Evolutionary conservation across 1,139 yeast genomes (phyloP), one percentile per base, ranked within the genome.

Genomic region (Blastobotrys raffinosifermentans): DNA sequence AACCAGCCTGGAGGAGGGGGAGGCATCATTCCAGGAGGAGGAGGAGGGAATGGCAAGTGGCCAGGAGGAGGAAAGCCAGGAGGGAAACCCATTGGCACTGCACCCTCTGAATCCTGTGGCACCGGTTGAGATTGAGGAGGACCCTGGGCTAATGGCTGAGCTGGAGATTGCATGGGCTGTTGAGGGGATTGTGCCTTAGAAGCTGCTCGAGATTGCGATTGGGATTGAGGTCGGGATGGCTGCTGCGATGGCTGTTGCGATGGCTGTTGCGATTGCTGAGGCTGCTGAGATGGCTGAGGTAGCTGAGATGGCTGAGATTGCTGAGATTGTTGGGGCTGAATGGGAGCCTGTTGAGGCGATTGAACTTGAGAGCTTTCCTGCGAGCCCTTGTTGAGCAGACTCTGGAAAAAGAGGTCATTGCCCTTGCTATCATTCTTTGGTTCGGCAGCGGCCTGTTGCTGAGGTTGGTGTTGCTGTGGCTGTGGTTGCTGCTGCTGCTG

Each of bases 401-500:
- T 54, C 46, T 47, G 47, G 39, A 57, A 55, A 32, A 57, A 55
- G 8, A 48, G 44, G 37, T 56, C 59, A 40, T 56, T 53, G 14
- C 44, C 49, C 13, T 43, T 14, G 29, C n/a, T n/a, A n/a, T n/a
- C 3, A 29, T 11, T 9, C 4, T 9, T 22, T 10, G 32, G 32
- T 10, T 25, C 7, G 7, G 15, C 27, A 8, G 17, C 16, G 15
- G 26, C 26, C 20, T 15, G 27, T 4, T 16, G 39, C 31, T 26
- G 41, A 22, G 19, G 37, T 26, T 10, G 35, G n/a, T 14, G 32
- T 11, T 7, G 41, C 10, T 6, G 14, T 10, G 6, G 14, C 5
- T 6, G 13, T 21, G 34, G 34, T 18, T 34, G 31, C 8, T 23
- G 37, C 19, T 16, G 30, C 19, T 37, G 40, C 11, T 11, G 35